phyloP scores from a whole-genome alignment of 345 rosid genomes.

The Combretum micranthum region DNA sequence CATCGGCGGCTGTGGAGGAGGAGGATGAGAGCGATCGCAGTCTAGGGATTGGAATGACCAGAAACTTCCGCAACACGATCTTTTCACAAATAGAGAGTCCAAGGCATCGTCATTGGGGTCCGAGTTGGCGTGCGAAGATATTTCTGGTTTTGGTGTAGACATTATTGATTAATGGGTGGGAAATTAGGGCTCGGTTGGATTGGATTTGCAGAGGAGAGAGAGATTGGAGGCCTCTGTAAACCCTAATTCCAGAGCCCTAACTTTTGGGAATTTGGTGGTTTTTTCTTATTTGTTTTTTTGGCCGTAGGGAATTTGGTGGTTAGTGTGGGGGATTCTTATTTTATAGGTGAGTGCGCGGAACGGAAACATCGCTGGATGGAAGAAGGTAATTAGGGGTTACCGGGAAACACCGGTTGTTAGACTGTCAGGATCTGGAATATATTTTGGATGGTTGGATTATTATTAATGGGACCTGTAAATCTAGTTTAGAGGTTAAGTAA shows the following conservation, averaged over 20 bases:
- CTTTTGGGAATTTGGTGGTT: too few relatives aligned
- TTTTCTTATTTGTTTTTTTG: too few relatives aligned
- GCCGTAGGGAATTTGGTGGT: too few relatives aligned
- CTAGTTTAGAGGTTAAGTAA: too few relatives aligned
- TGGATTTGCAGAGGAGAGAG: too few relatives aligned
- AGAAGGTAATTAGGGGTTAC: conserved; percentile 3
- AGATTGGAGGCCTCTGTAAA: too few relatives aligned
- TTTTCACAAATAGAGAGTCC: conserved; percentile 4
- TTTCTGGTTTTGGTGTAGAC: neutral
- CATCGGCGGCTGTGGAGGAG: neutral
- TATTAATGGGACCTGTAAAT: too few relatives aligned
- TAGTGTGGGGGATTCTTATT: neutral
- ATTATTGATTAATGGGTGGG: conserved; percentile 3
- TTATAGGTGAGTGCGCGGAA: neutral
- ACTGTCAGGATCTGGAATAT: too few relatives aligned
- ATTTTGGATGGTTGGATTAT: too few relatives aligned
- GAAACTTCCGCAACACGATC: conserved; percentile 13
- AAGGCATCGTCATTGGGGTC: neutral
- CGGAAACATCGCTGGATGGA: conserved; percentile 12
- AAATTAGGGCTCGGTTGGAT: too few relatives aligned
- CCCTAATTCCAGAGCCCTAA: too few relatives aligned
- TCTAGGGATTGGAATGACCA: conserved; percentile 7
- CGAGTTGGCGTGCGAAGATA: neutral
- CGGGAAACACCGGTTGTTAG: conserved; percentile 11
- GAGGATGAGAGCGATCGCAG: neutral